Evolutionary conservation across 75 land plant species (phyloP), one percentile per base, ranked within the genome.

Genomic region (Selaginella tamariscina): DNA sequence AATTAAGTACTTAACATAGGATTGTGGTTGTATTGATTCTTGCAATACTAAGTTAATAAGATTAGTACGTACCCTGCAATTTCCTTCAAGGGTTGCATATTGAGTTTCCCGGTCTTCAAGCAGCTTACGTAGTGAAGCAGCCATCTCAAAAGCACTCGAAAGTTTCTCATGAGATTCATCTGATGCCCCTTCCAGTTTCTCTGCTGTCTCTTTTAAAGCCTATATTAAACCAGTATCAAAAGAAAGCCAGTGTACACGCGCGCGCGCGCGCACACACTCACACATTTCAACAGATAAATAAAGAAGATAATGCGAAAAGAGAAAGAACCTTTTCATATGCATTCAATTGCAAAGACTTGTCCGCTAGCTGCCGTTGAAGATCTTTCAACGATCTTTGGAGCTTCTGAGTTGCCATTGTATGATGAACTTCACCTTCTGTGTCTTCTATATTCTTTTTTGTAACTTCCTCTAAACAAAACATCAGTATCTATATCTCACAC

Each of bases 101-200:
- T 74, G 72, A 54, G 56, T 64, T n/a, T 70, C 73, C 13, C 66
- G 33, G 22, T 69, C 77, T 32, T 74, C 77, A 1, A 74, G 30
- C 22, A 74, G 26, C 31, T 69, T 70, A 1, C 77, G 73, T 2
- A 74, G 59, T 13, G 77, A 74, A 22, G 69, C 73, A 28, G 77
- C 77, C 28, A 74, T 74, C 24, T 74, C 77, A 63, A 74, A 74
- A 24, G 77, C 77, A 74, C 64, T 74, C 31, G 64, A 68, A 9
- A 74, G 32, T 11, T 70, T 71, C 11, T 74, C 73, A 20, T 74
- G 77, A 5, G 77, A 74, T 54, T 74, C 77, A 74, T 74, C 77
- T 33, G 77, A 69, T 49, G 73, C 29, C 18, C 73, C 77, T 32
- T 74, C 77, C 24, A 74, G 69, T 49, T 55, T 49, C 26, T 70